Conservation (phyloP, 1,284 basidiomycete species). For the Irpex sp. region DNA sequence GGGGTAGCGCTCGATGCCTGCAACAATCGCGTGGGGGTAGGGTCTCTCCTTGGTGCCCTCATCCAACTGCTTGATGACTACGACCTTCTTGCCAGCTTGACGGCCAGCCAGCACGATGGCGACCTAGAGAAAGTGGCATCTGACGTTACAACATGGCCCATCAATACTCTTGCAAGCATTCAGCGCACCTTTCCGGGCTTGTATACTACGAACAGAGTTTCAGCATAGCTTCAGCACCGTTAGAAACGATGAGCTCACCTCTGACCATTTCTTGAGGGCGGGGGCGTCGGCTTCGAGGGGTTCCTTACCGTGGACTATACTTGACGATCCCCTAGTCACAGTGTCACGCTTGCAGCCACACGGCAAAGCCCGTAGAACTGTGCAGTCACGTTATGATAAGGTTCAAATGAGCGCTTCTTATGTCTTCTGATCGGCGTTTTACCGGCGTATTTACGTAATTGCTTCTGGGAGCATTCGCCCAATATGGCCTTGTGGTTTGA, state of each 20-base stretch:
- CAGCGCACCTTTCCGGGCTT: constrained; percentile 92
- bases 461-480: neutral
- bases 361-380: constrained; percentile 7
- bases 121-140: constrained; percentile 39
- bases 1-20: constrained; percentile 94
- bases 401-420: neutral
- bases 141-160: neutral
- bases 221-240: constrained; percentile 19
- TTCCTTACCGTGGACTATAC: constrained; percentile 21
- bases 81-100: constrained; percentile 93
- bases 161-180: constrained; percentile 1
- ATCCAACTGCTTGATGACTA: constrained; percentile 86
- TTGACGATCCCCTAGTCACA: constrained; percentile 9
- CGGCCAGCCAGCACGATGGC: constrained; percentile 96
- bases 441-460: neutral
- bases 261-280: constrained; percentile 60
- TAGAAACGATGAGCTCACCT: constrained; percentile 37
- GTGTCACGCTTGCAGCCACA: constrained; percentile 11
- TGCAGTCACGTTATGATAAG: neutral
- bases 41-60: constrained; percentile 88
- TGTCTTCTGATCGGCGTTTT: neutral
- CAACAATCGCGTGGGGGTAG: constrained; percentile 95
- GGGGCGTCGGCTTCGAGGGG: constrained; percentile 17
- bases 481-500: neutral
- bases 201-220: constrained; percentile 64